These are phyloP conservation scores for Macaranga tanarius DNA, from an alignment of 441 rosid species.

Conservation along the genomic window DNA sequence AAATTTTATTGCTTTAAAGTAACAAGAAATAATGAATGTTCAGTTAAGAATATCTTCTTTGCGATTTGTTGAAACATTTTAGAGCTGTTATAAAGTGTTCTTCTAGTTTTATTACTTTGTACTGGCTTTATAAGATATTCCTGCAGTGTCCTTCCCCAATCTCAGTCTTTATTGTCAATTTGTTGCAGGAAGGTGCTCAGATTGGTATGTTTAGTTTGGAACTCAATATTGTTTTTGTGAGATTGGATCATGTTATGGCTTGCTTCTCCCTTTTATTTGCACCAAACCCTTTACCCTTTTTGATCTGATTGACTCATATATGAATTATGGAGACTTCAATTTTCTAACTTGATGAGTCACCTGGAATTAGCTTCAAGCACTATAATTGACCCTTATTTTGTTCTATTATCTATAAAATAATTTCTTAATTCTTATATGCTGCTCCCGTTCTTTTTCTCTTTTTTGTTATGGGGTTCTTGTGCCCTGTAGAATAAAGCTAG, in stretches of 20 bases:
- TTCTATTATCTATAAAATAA: constrained; percentile 14
- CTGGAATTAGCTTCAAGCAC: constrained; percentile 30
- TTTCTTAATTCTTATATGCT: constrained; percentile 24
- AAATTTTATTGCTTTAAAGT: background rate
- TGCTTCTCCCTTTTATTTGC: constrained; percentile 28
- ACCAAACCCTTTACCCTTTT: constrained; percentile 12
- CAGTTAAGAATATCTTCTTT: background rate
- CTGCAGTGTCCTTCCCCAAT: constrained; percentile 9
- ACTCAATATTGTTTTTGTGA: constrained; percentile 31
- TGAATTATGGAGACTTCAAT: constrained; percentile 14
- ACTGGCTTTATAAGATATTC: constrained; percentile 5
- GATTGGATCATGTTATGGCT: constrained; percentile 34
- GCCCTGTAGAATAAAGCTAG: constrained; percentile 22
- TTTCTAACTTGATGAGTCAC: constrained; percentile 10
- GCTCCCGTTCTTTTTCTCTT: constrained; percentile 21
- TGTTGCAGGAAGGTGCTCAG: constrained; percentile 42
- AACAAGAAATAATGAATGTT: background rate
- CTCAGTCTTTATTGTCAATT: constrained; percentile 34
- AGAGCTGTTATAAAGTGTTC: background rate
- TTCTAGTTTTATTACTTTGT: background rate
- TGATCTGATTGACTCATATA: constrained; percentile 17
- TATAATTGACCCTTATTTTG: constrained; percentile 21
- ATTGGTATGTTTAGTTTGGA: constrained; percentile 44
- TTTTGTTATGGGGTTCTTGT: constrained; percentile 27
- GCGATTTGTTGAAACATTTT: background rate